Base-by-base conservation (phyloP, 2,329 filamentous ascomycete genomes). In the Aspergillus fijiensis region DNA sequence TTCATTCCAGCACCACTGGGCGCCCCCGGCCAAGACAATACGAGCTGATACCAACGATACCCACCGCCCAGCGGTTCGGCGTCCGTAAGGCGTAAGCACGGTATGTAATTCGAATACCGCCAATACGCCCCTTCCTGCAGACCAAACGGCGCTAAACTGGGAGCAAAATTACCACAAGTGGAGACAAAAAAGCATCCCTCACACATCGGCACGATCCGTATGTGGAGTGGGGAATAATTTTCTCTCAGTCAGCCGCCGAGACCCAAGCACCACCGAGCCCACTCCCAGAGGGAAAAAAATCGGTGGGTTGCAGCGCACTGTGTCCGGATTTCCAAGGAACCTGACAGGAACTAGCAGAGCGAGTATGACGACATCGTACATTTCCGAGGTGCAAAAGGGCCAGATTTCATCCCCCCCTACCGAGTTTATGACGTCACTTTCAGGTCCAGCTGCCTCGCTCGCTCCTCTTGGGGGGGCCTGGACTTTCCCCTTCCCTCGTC, bases 151-250 rank as follows among this genome's bases (percentile, higher is more conserved):
- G 27, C 57, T 42, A 57, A 53, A 59, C n/a, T 39, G 49, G 49
- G 21, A 27, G 33, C 49, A 53, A 42, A 54, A 57, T 51, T 54
- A 21, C 25, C 27, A 31, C 11, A 56, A 53, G 29, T 49, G 59
- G 35, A 31, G 16, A 35, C 0, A 12, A 35, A 4, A 29, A 29
- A 29, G 27, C 27, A 29, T 29, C 14, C 14, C 12, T 23, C 52
- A 58, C 62, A 60, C 60, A 61, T 47, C 66, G 65, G 66, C 62
- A 68, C 63, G 63, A 67, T 59, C 66, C 66, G 66, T 53, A 60
- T 63, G 58, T 45, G 39, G 39, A 45, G 39, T 45, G 39, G 14
- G 6, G 16, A 45, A 9, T 19, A 19, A 45, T 45, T n/a, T 45
- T 45, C 33, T 35, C 39, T 45, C 39, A 45, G 39, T 45, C 39